Base-by-base conservation (phyloP, 331 rosid species). In the Rosa hybrid region DNA sequence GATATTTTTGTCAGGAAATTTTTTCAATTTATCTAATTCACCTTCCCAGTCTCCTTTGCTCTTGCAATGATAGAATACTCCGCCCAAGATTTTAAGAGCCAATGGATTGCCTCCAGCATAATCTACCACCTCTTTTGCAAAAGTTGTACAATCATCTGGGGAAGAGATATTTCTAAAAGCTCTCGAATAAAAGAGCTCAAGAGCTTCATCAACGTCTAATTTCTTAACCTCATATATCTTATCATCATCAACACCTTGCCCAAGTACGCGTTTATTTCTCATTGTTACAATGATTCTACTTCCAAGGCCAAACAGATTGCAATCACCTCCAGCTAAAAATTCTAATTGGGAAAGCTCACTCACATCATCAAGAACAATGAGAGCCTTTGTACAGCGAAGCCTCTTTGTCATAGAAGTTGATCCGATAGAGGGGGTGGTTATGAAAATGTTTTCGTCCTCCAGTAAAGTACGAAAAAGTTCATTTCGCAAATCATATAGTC, bases 361-460 rank as follows among this genome's bases (percentile, higher is more conserved):
- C 14, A 88, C 85, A 82, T 86, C 83, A 82, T 88, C 91, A 11
- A 88, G 82, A 84, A 86, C 81, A 71, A 88, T 75, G 60, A 88
- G 77, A 65, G 78, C 76, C 54, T 80, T 84, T 75, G 76, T 84
- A 20, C 72, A 54, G 30, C 79, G 5, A 6, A 86, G 49, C 16
- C 60, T 73, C 45, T 75, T 72, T 9, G 48, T 70, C 44, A 82
- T 51, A 45, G 57, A 75, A 45, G 8, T 64, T 70, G 72, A 62
- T 27, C 83, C 89, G 68, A 81, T 77, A 53, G 75, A 23, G 20
- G 60, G 12, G 75, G 81, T 45, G 13, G 54, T 34, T 49, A 88
- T 51, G 2, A 74, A 74, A 11, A 25, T 44, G 45, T 54, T 38
- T 82, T 77, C 64, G 10, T 77, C 53, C 48, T 53, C 23, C 18